Percentiles rank a stretch among this genome's conserved stretches.
phyloP scores from a whole-genome alignment of 2,329 filamentous ascomycete species.

The Ophiostoma quercus region DNA sequence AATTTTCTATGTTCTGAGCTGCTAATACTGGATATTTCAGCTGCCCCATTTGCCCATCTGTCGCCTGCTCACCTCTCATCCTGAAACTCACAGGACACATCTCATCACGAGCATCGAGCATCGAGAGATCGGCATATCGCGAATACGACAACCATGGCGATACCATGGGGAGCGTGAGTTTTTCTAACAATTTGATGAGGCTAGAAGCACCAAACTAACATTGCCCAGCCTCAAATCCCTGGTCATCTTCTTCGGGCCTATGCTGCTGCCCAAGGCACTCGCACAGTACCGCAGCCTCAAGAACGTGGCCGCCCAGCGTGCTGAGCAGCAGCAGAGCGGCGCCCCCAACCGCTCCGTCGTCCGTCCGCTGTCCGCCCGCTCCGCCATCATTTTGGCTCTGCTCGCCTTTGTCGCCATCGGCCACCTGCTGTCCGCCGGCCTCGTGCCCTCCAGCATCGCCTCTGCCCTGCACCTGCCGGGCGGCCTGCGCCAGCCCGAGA shows the following conservation, averaged over 20 bases:
- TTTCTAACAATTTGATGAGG: not conserved
- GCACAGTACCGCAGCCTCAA: slow-evolving; percentile 56
- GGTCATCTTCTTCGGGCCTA: slow-evolving; percentile 61
- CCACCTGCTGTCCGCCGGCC: slow-evolving; percentile 22
- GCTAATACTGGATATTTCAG: not conserved
- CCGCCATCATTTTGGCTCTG: slow-evolving; percentile 56
- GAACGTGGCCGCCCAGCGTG: slow-evolving; percentile 40
- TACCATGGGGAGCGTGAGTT: slow-evolving; percentile 48
- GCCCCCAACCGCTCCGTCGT: slow-evolving; percentile 46
- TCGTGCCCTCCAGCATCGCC: slow-evolving; percentile 30
- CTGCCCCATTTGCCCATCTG: not conserved
- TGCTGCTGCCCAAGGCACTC: slow-evolving; percentile 63
- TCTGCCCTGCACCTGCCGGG: slow-evolving; percentile 45
- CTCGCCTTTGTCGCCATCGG: slow-evolving; percentile 32
- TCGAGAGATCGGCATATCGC: not conserved
- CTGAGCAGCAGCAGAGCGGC: slow-evolving; percentile 36
- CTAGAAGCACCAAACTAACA: not conserved
- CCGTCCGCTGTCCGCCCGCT: slow-evolving; percentile 43
- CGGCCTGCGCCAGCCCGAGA: slow-evolving; percentile 65
- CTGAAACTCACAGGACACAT: not conserved
- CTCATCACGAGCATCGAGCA: not conserved
- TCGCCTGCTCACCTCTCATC: not conserved
- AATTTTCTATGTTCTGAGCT: not conserved
- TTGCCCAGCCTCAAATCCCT: slow-evolving; percentile 49
- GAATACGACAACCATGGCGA: slow-evolving; percentile 30